A percentile compares a stretch with the other conserved stretches of the same genome.
Conservation (phyloP, 768 basidiomycete genomes). For the Russula compacta region DNA sequence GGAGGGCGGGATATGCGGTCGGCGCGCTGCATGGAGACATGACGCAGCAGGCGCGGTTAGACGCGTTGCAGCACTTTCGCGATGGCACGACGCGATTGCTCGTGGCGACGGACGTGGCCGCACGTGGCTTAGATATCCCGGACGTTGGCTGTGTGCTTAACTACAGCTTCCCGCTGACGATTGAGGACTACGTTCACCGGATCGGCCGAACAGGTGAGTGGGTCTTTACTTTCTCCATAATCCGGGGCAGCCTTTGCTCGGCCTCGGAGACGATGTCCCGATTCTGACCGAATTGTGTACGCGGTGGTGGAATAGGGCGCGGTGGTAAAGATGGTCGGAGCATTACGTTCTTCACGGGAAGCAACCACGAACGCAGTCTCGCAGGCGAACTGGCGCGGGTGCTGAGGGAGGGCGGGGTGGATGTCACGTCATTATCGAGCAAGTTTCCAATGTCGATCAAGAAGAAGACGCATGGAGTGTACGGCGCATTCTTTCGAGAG, state of each 20-base stretch:
- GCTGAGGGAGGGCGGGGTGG: slow-evolving; percentile 77
- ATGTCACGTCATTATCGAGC: slow-evolving; percentile 62
- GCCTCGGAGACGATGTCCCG: too few relatives aligned
- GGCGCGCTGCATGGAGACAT: slow-evolving; percentile 87
- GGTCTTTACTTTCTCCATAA: neutral
- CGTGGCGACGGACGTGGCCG: slow-evolving; percentile 97
- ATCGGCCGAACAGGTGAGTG: slow-evolving; percentile 76
- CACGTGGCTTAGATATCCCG: slow-evolving; percentile 94
- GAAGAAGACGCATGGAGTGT: slow-evolving; percentile 86
- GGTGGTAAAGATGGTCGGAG: slow-evolving; percentile 86
- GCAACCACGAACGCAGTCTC: slow-evolving; percentile 71
- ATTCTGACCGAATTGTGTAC: neutral
- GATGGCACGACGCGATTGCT: slow-evolving; percentile 69
- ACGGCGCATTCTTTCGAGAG: slow-evolving; percentile 79
- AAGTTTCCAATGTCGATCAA: slow-evolving; percentile 96
- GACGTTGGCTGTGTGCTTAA: slow-evolving; percentile 92
- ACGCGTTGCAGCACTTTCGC: slow-evolving; percentile 82
- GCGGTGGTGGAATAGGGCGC: slow-evolving; percentile 47
- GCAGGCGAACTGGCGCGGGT: slow-evolving; percentile 93
- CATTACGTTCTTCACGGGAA: slow-evolving; percentile 96
- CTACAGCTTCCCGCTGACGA: slow-evolving; percentile 95
- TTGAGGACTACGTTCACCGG: slow-evolving; percentile 88
- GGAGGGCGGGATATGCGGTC: slow-evolving; percentile 66
- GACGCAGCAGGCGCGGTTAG: slow-evolving; percentile 75
- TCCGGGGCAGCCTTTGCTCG: too few relatives aligned